Base-by-base conservation (phyloP, 345 rosid species). In the Nasturtium officinale region DNA sequence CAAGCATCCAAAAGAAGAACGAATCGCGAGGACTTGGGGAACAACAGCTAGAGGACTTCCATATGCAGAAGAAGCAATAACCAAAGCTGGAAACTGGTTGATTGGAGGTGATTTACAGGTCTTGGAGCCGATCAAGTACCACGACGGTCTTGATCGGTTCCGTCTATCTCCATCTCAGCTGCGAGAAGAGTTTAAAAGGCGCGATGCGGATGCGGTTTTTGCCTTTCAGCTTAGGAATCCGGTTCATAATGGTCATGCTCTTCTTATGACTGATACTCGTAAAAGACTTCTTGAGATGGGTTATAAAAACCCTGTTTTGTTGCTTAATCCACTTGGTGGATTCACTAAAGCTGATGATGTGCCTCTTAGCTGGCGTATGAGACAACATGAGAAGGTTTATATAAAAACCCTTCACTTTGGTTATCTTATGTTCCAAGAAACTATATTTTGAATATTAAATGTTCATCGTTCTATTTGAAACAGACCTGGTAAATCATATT, bases 201-300 rank as follows among this genome's bases (percentile, higher is more conserved):
- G 98, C 16, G 83, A 91, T 61, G 97, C 98, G 0, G 98, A 94
- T 72, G 98, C 98, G 3, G 96, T 94, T 60, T 94, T 93, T 81
- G 98, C 97, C 11, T 93, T 93, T 75, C 98, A 93, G 89, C 85
- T 93, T 0, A 89, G 98, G 76, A 93, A 93, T 59, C 98, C 98
- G 29, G 98, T 93, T 3, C 98, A 93, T 63, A 93, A 93, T 69
- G 98, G 98, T 17, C 98, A 93, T 61, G 97, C 98, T 20, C 78
- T 93, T 61, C 80, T 93, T 40, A 93, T 94, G 97, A 91, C 91
- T n/a, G 96, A 89, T 74, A 94, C 98, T 60, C 91, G 96, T 9
- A 82, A 69, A 18, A 81, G 93, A 17, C 96, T 94, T 57, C 97
- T 94, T 42, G 96, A 91, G 35, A 91, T 91, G 96, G 98, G 98